A percentile compares a stretch with the other conserved stretches of the same genome.
Evolutionary conservation across 306 rosid genomes (phyloP).

Genomic region (cucumber (Cucumis sativus)): DNA sequence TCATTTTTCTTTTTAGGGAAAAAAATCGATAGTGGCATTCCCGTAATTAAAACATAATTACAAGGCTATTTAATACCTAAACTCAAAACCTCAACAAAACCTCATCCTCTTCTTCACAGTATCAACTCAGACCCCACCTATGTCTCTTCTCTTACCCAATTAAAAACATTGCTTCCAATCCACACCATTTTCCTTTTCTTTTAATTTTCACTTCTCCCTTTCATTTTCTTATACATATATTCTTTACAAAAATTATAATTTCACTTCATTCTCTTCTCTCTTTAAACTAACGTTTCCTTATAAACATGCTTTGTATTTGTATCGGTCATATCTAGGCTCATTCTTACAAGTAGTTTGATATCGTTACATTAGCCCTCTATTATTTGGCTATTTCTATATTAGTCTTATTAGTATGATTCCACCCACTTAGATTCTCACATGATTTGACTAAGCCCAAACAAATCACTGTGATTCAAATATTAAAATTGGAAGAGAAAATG

Average conservation of each 20-base stretch:
- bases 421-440: neutral
- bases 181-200: neutral
- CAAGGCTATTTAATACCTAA: neutral
- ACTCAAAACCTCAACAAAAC: slow-evolving; percentile 5
- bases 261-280: neutral
- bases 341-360: too few species aligned
- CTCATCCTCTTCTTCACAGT: neutral
- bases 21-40: neutral
- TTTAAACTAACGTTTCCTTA: neutral
- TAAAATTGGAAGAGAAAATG: neutral
- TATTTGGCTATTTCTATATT: too few species aligned
- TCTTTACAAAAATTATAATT: too few species aligned
- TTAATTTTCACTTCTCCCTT: too few species aligned
- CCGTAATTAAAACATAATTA: neutral
- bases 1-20: neutral
- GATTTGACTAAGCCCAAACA: neutral
- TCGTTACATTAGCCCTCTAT: too few species aligned
- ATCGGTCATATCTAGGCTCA: too few species aligned
- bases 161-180: neutral
- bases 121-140: slow-evolving; percentile 1
- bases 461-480: too few species aligned
- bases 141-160: neutral
- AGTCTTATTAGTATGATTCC: too few species aligned
- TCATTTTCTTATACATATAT: neutral
- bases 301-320: too few species aligned